phyloP scores from a whole-genome alignment of 441 rosid species.

The Adansonia grandidieri region DNA sequence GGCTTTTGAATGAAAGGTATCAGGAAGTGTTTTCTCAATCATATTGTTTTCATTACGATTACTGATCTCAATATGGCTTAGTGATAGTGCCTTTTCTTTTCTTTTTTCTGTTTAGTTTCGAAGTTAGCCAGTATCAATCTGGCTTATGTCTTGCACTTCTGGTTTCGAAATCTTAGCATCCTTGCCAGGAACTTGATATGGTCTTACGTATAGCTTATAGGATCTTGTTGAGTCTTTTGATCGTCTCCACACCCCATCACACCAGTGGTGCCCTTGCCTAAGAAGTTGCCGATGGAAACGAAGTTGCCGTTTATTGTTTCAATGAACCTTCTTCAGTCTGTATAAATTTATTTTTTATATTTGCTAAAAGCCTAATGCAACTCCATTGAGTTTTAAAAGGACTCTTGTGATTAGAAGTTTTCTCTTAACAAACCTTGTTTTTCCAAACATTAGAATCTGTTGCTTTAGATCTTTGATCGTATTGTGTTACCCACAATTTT shows the following conservation, averaged over 20 bases:
- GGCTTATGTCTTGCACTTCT: conserved; percentile 17
- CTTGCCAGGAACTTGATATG: conserved; percentile 3
- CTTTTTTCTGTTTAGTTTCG: conserved; percentile 6
- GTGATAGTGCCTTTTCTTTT: background rate
- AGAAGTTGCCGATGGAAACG: background rate
- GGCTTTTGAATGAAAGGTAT: conserved; percentile 61
- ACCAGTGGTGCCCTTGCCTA: background rate
- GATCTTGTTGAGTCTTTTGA: conserved; percentile 14
- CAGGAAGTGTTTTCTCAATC: conserved; percentile 24
- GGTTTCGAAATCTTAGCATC: conserved; percentile 23
- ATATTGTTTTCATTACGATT: conserved; percentile 22
- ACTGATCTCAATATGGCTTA: conserved; percentile 5
- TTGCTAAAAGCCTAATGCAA: background rate
- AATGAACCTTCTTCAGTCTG: conserved; percentile 8
- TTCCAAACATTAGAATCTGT: background rate
- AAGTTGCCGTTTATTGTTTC: background rate
- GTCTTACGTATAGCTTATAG: background rate
- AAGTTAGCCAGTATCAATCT: conserved; percentile 5
- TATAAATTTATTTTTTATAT: background rate
- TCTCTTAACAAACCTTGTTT: background rate
- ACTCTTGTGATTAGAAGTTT: background rate
- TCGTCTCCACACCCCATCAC: background rate
- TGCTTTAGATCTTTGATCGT: too few relatives aligned
- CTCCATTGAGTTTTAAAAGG: background rate
- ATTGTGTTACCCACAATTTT: background rate